These are phyloP conservation scores for Sporothrix phasma DNA, from an alignment of 2,329 filamentous ascomycete genomes.

Conservation along the genomic window DNA sequence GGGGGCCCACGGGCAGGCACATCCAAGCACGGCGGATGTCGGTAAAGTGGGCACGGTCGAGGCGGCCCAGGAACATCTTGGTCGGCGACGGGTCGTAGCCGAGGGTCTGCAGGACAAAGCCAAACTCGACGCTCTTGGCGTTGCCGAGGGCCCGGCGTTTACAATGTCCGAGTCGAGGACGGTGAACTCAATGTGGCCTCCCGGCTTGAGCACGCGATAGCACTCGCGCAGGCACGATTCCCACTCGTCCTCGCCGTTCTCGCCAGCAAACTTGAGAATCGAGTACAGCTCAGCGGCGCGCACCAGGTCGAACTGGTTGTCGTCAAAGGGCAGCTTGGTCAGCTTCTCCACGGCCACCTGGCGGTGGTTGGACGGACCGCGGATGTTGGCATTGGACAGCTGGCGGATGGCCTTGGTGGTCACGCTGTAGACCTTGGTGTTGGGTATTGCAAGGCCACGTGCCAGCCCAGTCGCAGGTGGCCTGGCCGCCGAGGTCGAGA, in stretches of 20 bases:
- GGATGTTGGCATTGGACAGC: constrained; percentile 62
- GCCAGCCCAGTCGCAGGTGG: constrained; percentile 94
- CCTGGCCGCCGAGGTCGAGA: constrained; percentile 77
- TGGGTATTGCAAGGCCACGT: constrained; percentile 75
- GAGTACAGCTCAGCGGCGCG: constrained; percentile 81
- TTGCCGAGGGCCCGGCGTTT: constrained; percentile 67
- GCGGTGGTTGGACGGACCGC: constrained; percentile 79
- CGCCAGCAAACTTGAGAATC: constrained; percentile 63
- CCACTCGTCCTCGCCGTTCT: constrained; percentile 72
- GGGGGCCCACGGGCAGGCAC: constrained; percentile 68
- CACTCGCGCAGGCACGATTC: constrained; percentile 77
- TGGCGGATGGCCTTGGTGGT: constrained; percentile 61
- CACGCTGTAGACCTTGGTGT: constrained; percentile 79
- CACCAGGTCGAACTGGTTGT: constrained; percentile 82
- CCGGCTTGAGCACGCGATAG: constrained; percentile 83
- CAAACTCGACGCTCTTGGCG: constrained; percentile 83
- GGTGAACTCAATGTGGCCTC: constrained; percentile 84
- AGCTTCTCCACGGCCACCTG: constrained; percentile 69
- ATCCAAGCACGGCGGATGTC: constrained; percentile 78
- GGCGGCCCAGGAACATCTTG: constrained; percentile 65
- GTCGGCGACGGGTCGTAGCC: constrained; percentile 84
- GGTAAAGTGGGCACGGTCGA: constrained; percentile 67
- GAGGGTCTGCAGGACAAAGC: constrained; percentile 76
- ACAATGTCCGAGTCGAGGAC: constrained; percentile 85
- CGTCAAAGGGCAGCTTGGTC: constrained; percentile 73